phyloP scores from a whole-genome alignment of 371 early-diverging fungal species.

The Mortierella sp. region DNA sequence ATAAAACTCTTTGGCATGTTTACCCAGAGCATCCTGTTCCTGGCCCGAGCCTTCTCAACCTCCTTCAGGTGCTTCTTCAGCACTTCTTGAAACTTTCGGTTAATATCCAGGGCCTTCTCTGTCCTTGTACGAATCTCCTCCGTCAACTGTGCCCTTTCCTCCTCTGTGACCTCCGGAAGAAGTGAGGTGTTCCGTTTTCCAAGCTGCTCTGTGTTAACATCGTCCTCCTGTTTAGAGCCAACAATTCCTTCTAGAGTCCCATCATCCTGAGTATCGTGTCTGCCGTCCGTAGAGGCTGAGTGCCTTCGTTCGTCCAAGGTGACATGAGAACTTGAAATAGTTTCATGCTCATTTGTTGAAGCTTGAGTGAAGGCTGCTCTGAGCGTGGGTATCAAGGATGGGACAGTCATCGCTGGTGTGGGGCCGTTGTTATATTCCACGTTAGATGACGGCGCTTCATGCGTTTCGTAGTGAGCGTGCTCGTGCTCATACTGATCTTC shows the following conservation, averaged over 20 bases:
- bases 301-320: no score
- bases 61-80: constrained; percentile 19
- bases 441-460: not conserved
- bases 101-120: constrained; percentile 19
- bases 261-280: not conserved
- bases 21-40: constrained; percentile 29
- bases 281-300: no score
- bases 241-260: not conserved
- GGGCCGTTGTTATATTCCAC: no score
- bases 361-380: no score
- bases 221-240: not conserved
- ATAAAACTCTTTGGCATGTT: no score
- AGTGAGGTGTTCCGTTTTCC: no score
- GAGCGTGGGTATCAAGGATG: not conserved
- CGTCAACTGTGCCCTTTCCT: constrained; percentile 19
- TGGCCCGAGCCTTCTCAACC: constrained; percentile 19
- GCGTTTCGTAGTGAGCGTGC: not conserved
- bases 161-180: not conserved
- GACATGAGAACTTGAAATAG: no score
- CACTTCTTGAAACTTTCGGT: constrained; percentile 20
- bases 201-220: no score
- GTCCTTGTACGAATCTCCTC: constrained; percentile 14
- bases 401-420: no score
- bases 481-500: not conserved
- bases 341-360: no score